Percentiles rank a stretch among this genome's conserved stretches.
These are phyloP conservation scores for Thermothelomyces thermophilus DNA, from an alignment of 2,329 filamentous ascomycete species.

Conservation along the genomic window DNA sequence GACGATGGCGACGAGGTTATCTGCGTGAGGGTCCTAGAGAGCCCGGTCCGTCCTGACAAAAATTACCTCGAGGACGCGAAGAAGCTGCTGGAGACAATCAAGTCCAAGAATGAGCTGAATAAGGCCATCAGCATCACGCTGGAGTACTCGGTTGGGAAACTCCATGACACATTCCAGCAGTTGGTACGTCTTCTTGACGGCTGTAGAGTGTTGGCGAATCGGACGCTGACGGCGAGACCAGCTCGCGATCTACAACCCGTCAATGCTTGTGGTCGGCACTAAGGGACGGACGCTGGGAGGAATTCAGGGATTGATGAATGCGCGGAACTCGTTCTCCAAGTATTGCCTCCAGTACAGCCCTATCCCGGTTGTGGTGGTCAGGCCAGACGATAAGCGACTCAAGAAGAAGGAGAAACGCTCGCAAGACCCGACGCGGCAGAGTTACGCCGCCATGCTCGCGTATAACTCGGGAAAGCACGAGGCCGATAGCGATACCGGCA, in stretches of 20 bases:
- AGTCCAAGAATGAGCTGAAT: slow-evolving; percentile 70
- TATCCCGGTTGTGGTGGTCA: slow-evolving; percentile 86
- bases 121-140: slow-evolving; percentile 79
- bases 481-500: slow-evolving; percentile 48
- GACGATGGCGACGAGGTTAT: slow-evolving; percentile 93
- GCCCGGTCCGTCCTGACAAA: slow-evolving; percentile 64
- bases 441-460: slow-evolving; percentile 71
- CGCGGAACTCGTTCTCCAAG: slow-evolving; percentile 77
- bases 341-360: slow-evolving; percentile 93
- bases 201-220: not conserved
- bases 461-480: slow-evolving; percentile 53
- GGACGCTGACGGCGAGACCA: slow-evolving; percentile 31
- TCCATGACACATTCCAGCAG: slow-evolving; percentile 84
- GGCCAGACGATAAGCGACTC: slow-evolving; percentile 77
- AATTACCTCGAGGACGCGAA: slow-evolving; percentile 72
- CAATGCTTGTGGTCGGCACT: slow-evolving; percentile 85
- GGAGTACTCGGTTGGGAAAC: slow-evolving; percentile 82
- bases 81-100: slow-evolving; percentile 65
- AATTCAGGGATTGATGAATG: slow-evolving; percentile 75
- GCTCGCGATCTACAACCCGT: slow-evolving; percentile 89
- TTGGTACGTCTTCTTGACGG: slow-evolving; percentile 53
- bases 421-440: slow-evolving; percentile 67
- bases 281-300: slow-evolving; percentile 77
- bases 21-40: slow-evolving; percentile 81
- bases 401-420: slow-evolving; percentile 85